A percentile compares a stretch with the other conserved stretches of the same genome.
These are phyloP conservation scores for Rubus parviflorus DNA, from an alignment of 306 rosid genomes.

Conservation along the genomic window DNA sequence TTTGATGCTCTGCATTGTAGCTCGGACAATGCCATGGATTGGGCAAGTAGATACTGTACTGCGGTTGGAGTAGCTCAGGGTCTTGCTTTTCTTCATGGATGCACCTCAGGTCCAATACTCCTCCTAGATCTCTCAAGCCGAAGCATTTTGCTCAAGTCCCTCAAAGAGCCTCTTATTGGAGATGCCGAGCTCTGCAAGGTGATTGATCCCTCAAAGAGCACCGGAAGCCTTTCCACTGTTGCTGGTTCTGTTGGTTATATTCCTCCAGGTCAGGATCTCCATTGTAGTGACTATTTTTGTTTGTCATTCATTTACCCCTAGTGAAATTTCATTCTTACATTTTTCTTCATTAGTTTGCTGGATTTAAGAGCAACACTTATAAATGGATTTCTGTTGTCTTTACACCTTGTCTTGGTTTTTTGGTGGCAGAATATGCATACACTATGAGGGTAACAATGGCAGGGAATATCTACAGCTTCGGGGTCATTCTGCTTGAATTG, in stretches of 20 bases:
- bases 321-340: not conserved
- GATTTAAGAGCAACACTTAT: not conserved
- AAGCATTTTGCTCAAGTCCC: constrained; percentile 79
- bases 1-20: constrained; percentile 68
- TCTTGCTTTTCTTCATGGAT: constrained; percentile 81
- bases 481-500: constrained; percentile 77
- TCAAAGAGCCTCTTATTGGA: constrained; percentile 89
- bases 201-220: constrained; percentile 85
- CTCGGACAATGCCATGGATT: constrained; percentile 52
- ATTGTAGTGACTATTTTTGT: not conserved
- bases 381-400: not conserved
- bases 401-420: constrained; percentile 8
- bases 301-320: not conserved
- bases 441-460: constrained; percentile 76
- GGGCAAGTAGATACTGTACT: constrained; percentile 85
- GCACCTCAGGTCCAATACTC: constrained; percentile 64
- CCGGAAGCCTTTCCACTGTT: constrained; percentile 75
- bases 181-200: constrained; percentile 85
- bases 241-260: constrained; percentile 96
- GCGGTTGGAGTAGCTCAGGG: constrained; percentile 97
- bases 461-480: constrained; percentile 84
- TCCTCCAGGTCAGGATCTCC: constrained; percentile 77
- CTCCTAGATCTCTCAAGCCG: constrained; percentile 81
- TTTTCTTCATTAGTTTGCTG: not conserved
- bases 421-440: constrained; percentile 83